These are phyloP conservation scores for Aspergillus tamarii DNA, from an alignment of 2,329 filamentous ascomycete genomes.

Conservation along the genomic window DNA sequence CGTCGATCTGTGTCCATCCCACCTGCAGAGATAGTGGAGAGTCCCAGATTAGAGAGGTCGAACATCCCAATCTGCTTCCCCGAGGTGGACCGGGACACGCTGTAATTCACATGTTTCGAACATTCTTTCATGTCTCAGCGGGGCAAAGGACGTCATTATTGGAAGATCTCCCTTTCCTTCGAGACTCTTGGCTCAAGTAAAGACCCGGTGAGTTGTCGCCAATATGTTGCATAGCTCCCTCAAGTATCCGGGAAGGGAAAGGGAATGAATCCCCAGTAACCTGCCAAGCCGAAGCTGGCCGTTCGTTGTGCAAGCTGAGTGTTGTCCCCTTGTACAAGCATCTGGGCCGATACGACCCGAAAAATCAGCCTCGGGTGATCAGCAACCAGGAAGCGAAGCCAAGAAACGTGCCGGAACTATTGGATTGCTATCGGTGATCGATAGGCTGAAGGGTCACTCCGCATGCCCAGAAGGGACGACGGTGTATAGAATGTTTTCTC, in stretches of 20 bases:
- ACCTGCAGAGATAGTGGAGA: conserved; percentile 23
- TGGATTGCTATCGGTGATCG: background rate
- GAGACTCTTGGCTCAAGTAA: conserved; percentile 30
- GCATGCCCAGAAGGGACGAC: background rate
- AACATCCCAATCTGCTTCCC: conserved; percentile 2
- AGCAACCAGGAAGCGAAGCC: conserved; percentile 31
- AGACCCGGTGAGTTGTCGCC: conserved; percentile 8
- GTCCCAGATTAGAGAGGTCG: background rate
- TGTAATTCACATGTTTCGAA: conserved; percentile 33
- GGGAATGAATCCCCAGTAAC: background rate
- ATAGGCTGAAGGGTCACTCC: background rate
- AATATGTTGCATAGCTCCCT: background rate
- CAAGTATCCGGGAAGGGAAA: conserved; percentile 1
- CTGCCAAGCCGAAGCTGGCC: conserved; percentile 9
- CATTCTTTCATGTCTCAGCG: conserved; percentile 23
- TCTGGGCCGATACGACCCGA: conserved; percentile 30
- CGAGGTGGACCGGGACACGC: conserved; percentile 11
- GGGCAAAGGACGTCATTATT: conserved; percentile 34
- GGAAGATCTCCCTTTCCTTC: conserved; percentile 24
- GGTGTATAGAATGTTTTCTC: background rate
- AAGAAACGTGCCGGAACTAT: conserved; percentile 27
- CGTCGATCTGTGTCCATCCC: conserved; percentile 32
- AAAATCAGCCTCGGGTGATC: conserved; percentile 37
- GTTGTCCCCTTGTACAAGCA: conserved; percentile 19
- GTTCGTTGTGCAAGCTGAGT: conserved; percentile 9